phyloP scores from a whole-genome alignment of 495 filamentous ascomycete genomes.

The Penicillium cataractarum region DNA sequence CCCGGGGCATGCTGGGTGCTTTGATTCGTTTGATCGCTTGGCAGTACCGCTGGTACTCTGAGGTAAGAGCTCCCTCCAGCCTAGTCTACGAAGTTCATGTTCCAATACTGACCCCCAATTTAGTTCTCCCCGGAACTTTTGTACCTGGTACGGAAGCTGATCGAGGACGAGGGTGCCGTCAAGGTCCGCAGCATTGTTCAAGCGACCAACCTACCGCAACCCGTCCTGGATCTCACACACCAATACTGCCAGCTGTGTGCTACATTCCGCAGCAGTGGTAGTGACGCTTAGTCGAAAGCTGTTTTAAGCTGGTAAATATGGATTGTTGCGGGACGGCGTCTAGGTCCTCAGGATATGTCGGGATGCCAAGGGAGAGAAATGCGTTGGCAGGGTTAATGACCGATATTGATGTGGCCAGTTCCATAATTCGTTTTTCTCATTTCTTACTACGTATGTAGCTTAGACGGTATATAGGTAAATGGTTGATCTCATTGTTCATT shows the following conservation, averaged over 20 bases:
- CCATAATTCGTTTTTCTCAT: conserved; percentile 14
- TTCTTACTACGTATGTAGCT: conserved; percentile 16
- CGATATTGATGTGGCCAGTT: conserved; percentile 25
- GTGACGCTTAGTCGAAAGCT: conserved; percentile 64
- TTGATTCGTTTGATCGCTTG: conserved; percentile 90
- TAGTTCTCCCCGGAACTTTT: conserved; percentile 93
- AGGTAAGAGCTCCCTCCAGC: conserved; percentile 52
- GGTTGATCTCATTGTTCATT: background rate
- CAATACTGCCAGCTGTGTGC: conserved; percentile 94
- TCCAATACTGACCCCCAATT: background rate
- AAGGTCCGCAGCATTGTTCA: conserved; percentile 97
- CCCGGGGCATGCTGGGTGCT: conserved; percentile 72
- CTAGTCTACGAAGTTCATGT: background rate
- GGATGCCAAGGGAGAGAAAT: conserved; percentile 19
- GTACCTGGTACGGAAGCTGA: conserved; percentile 82
- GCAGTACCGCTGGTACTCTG: conserved; percentile 99
- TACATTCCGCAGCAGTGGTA: conserved; percentile 91
- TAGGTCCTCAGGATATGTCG: conserved; percentile 1
- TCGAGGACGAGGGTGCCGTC: conserved; percentile 96
- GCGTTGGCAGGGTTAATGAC: conserved; percentile 29
- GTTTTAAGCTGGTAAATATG: background rate
- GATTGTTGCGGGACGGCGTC: background rate
- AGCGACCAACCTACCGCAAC: conserved; percentile 89
- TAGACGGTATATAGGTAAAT: conserved; percentile 24
- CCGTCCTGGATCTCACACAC: conserved; percentile 91